phyloP scores from a whole-genome alignment of 176 grass and related monocot genomes.

The Typha latifolia region DNA sequence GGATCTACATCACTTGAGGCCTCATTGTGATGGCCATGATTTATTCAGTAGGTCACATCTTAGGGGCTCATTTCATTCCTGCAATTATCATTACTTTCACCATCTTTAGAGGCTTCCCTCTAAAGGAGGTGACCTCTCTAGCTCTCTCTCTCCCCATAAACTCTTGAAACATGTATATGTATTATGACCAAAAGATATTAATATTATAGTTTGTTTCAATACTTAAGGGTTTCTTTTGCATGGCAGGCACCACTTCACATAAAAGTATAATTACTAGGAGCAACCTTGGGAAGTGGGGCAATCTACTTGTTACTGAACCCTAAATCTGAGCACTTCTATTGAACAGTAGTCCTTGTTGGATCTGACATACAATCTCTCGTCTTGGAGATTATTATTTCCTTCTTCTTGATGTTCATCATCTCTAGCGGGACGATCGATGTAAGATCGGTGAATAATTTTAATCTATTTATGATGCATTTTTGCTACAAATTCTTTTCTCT shows the following conservation, averaged over 20 bases:
- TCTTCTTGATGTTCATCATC: constrained; percentile 55
- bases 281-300: constrained; percentile 30
- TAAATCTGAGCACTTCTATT: constrained; percentile 35
- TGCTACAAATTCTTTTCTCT: not conserved
- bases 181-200: too few species aligned
- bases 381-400: constrained; percentile 41
- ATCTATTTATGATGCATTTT: not conserved
- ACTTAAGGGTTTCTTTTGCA: not conserved
- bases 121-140: constrained; percentile 15
- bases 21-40: constrained; percentile 41
- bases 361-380: constrained; percentile 30
- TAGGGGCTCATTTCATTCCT: constrained; percentile 46
- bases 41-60: constrained; percentile 28
- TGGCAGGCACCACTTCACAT: constrained; percentile 38
- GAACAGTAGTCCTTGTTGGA: constrained; percentile 15
- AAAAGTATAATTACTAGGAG: constrained; percentile 23
- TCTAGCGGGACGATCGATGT: constrained; percentile 22
- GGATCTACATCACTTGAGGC: constrained; percentile 32
- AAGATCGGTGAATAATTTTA: not conserved
- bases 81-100: constrained; percentile 51
- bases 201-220: too few species aligned
- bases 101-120: constrained; percentile 24
- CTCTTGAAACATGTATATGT: too few species aligned
- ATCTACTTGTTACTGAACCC: constrained; percentile 28
- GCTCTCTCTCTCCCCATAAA: not conserved